A percentile compares a stretch with the other conserved stretches of the same genome.
Conservation (phyloP, 1,139 yeast species). For the Sugiyamaella sp. region DNA sequence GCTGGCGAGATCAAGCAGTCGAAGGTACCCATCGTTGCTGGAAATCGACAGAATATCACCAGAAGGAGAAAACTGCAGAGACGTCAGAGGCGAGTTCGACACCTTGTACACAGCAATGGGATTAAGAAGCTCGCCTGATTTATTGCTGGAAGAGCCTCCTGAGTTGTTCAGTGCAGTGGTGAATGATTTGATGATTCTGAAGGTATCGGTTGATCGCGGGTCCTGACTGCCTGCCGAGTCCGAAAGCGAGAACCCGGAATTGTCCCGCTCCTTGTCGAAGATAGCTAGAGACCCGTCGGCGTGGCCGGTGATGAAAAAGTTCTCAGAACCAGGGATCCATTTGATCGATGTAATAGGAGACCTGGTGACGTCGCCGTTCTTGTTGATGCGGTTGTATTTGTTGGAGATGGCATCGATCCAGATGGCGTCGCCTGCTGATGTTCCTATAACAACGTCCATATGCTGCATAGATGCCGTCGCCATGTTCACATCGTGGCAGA, state of each 20-base stretch:
- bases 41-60: slow-evolving; percentile 52
- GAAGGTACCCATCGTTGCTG: slow-evolving; percentile 66
- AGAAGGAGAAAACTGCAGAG: slow-evolving; percentile 53
- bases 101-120: slow-evolving; percentile 66
- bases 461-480: slow-evolving; percentile 44
- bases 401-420: slow-evolving; percentile 55
- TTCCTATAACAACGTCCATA: slow-evolving; percentile 54
- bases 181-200: slow-evolving; percentile 36
- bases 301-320: slow-evolving; percentile 46
- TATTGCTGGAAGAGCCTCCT: neutral
- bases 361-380: slow-evolving; percentile 46
- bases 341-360: slow-evolving; percentile 45
- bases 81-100: slow-evolving; percentile 60
- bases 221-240: slow-evolving; percentile 33
- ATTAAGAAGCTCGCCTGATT: slow-evolving; percentile 34
- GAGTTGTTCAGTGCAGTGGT: slow-evolving; percentile 12
- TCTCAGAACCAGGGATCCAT: slow-evolving; percentile 48
- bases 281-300: slow-evolving; percentile 47
- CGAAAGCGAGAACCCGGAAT: slow-evolving; percentile 35
- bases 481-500: slow-evolving; percentile 46
- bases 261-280: slow-evolving; percentile 49
- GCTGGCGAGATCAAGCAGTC: slow-evolving; percentile 56
- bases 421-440: slow-evolving; percentile 57
- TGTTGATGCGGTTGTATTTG: slow-evolving; percentile 55
- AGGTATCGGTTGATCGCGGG: slow-evolving; percentile 34